Percentiles rank a stretch among this genome's conserved stretches.
Evolutionary conservation across 257 asterid genomes (phyloP).

Genomic region (Dorcoceras hygrometricum): DNA sequence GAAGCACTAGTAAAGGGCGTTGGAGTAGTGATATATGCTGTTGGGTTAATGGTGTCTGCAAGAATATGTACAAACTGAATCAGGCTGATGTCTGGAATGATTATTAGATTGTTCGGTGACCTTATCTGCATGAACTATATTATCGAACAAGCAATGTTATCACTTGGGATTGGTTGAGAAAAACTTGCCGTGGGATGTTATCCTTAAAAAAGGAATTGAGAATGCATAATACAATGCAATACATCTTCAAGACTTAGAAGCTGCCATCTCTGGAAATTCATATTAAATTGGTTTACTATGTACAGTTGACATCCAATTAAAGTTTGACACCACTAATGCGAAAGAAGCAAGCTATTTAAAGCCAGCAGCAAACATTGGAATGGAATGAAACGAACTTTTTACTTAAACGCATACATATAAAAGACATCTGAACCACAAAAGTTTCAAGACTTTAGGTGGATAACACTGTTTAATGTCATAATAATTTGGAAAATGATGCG

Average conservation of each 20-base stretch:
- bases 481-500: conserved; percentile 12
- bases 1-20: conserved; percentile 68
- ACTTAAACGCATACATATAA: background rate
- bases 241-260: background rate
- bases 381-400: background rate
- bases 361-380: background rate
- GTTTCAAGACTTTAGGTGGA: background rate
- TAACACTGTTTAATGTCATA: background rate
- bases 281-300: background rate
- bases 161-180: background rate
- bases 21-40: conserved; percentile 54
- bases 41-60: conserved; percentile 81
- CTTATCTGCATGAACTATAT: background rate
- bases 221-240: background rate
- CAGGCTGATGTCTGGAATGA: background rate
- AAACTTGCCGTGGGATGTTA: background rate
- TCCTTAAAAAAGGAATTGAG: background rate
- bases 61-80: conserved; percentile 21
- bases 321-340: background rate
- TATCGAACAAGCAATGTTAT: background rate
- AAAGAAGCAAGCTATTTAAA: background rate
- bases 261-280: background rate
- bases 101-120: conserved; percentile 1
- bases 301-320: background rate
- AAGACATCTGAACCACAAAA: background rate